Base-by-base conservation (phyloP, 148 eudicot species). In the Euryodendron excelsum region DNA sequence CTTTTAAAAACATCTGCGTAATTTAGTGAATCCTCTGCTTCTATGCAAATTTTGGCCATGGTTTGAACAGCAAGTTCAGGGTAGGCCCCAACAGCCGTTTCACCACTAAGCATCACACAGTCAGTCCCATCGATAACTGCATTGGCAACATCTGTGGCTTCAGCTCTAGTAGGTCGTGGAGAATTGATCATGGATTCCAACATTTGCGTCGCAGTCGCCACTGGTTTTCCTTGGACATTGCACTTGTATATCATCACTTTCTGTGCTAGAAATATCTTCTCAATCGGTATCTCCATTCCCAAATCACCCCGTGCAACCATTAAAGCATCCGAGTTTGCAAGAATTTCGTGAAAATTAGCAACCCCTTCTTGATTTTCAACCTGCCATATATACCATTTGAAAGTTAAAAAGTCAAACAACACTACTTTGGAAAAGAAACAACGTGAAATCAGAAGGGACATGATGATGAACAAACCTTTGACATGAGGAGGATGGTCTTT, bases 291-390 rank as follows among this genome's bases (percentile, higher is more conserved):
- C 72, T 87, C 89, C 89, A 87, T 87, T 31, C 89, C 89, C 30
- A 87, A 79, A 50, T 87, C 89, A 52, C 89, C 89, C 48, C 89
- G 78, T 21, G 89, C 89, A 47, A 87, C 89, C 89, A 87, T 87
- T 34, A 87, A 87, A 30, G 89, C 89, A 20, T 87, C 89, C 31
- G 89, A 82, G 65, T 87, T 82, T 31, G 89, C 89, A 18, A 87
- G 85, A 41, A 87, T 87, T 9, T 87, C 89, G 55, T 87, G 87
- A 47, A 87, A 87, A 75, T 87, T 87, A 50, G 89, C 87, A 65
- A 87, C 89, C 53, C 89, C 89, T 78, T 87, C 87, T 87, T 87
- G 89, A 60, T 87, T 87, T 70, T 87, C 89, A 71, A 87, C 89
- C 89, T 87, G 59, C n/a, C n/a, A n/a, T n/a, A n/a, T n/a, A n/a